Percentiles rank a stretch among this genome's conserved stretches.
These are phyloP conservation scores for Acanthamoeba castellanii DNA, from an alignment of 208 protist species.

Conservation along the genomic window DNA sequence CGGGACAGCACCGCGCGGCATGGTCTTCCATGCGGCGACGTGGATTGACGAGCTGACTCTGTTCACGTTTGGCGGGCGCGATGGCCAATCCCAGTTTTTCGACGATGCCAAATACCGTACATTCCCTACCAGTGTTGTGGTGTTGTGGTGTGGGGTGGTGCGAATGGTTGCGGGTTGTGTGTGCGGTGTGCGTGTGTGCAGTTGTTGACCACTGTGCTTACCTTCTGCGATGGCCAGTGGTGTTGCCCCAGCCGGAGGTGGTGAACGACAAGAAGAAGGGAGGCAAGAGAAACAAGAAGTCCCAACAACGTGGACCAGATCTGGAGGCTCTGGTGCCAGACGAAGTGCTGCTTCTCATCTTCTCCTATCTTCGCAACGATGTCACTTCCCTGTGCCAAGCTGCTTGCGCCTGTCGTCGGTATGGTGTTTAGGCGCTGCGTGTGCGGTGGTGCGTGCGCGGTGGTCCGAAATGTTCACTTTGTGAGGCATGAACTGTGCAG, in stretches of 20 bases:
- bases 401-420: not conserved
- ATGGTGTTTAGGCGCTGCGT: not conserved
- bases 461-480: not conserved
- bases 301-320: not conserved
- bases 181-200: not conserved
- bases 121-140: not conserved
- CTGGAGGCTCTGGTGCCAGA: not conserved
- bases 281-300: not conserved
- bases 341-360: not conserved
- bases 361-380: not conserved
- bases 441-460: no score
- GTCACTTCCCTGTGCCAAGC: not conserved
- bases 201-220: not conserved
- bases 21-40: not conserved
- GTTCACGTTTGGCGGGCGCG: not conserved
- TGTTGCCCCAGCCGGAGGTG: not conserved
- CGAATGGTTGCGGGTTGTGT: not conserved
- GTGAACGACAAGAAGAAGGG: not conserved
- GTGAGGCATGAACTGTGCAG: not conserved
- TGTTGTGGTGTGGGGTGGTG: no score
- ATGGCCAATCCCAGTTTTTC: not conserved
- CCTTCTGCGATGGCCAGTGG: not conserved
- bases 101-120: constrained; percentile 38
- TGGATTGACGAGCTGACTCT: not conserved
- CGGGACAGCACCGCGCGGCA: not conserved